Evolutionary conservation across 805 yeast species (phyloP), one percentile per base, ranked within the genome.

Genomic region (Spathaspora girioi): DNA sequence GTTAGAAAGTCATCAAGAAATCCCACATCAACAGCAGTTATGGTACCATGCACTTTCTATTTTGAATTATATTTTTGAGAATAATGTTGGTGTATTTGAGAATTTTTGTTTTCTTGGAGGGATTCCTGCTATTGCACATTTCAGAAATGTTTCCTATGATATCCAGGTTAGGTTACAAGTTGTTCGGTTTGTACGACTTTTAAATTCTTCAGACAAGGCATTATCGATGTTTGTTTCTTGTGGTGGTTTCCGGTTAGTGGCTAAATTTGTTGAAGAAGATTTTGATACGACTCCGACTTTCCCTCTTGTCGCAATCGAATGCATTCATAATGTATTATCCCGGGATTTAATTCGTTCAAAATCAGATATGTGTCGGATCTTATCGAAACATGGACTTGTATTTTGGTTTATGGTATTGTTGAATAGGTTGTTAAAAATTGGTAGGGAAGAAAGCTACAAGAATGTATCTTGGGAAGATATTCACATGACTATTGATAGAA

Each of bases 241-340:
- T 48, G 82, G 82, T 3, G 80, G 80, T 0, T 61, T 80, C 18
- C 62, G 71, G 29, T 70, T 77, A 2, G 61, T 78, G 29, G 59
- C 77, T 0, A 72, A 74, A 38, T 74, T 78, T 53, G 67, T 78
- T 3, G 80, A 77, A 50, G 80, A 74, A 49, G 80, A 77, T 52
- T 69, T 70, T 48, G 76, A 70, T 42, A 42, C 63, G 1, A 59
- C 67, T 3, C 78, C 76, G 0, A 67, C 63, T 15, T 67, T 75
- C 50, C 70, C 78, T 1, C 48, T 68, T 9, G 70, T 68, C 15
- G 60, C 76, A 3, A 66, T 76, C 19, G 70, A 73, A 18, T 62
- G 70, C 38, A 64, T 76, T 15, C 65, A 67, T 50, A 65, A 58
- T 26, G 62, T 75, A 3, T 60, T 77, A 45, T 59, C 70, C 18